A percentile compares a stretch with the other conserved stretches of the same genome.
phyloP scores from a whole-genome alignment of 441 rosid species.

The Adansonia grandidieri region DNA sequence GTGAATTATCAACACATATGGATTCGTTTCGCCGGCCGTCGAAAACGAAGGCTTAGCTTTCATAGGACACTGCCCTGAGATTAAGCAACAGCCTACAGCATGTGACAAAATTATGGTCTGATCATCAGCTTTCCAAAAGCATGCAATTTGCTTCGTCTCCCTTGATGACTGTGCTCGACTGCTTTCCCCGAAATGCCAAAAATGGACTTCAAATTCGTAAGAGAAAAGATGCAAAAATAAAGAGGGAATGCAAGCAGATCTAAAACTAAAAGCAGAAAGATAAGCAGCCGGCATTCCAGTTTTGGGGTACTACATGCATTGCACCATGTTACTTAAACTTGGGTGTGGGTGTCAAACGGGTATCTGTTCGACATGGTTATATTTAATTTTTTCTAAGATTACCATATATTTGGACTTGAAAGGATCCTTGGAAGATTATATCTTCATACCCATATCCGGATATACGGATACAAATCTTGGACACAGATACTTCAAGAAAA shows the following conservation, averaged over 20 bases:
- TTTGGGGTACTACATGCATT: neutral
- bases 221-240: neutral
- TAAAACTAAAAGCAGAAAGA: neutral
- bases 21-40: conserved; percentile 24
- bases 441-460: too few species aligned
- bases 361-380: too few species aligned
- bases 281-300: neutral
- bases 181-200: conserved; percentile 38
- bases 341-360: too few species aligned
- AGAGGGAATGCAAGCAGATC: neutral
- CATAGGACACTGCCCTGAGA: conserved; percentile 29
- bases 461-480: too few species aligned
- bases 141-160: conserved; percentile 26
- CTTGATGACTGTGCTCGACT: conserved; percentile 6
- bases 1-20: conserved; percentile 26
- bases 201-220: conserved; percentile 14
- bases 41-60: conserved; percentile 35
- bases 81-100: conserved; percentile 28
- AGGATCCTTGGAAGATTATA: too few species aligned
- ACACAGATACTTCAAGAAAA: too few species aligned
- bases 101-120: conserved; percentile 42
- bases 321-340: too few species aligned
- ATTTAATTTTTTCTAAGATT: too few species aligned
- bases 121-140: conserved; percentile 31
- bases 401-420: too few species aligned